Evolutionary conservation across 2,329 filamentous ascomycete species (phyloP), one percentile per base, ranked within the genome.

Genomic region (Tolypocladium ophioglossoides): DNA sequence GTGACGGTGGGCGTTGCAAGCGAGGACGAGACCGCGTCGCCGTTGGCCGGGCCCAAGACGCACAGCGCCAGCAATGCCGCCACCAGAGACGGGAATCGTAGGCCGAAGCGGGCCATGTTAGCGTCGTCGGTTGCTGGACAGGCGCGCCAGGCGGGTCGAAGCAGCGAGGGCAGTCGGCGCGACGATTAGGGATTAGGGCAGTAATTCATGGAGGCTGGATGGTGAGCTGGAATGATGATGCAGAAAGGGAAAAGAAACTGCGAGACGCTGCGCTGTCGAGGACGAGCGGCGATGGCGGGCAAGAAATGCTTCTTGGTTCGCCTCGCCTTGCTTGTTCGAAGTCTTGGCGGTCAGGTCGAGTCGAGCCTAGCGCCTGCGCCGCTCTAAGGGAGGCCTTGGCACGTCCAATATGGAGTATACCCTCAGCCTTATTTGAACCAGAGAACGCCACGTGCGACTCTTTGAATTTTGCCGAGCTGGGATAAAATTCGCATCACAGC

Each of bases 1-100:
- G 72, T 73, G 30, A 68, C 56, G n/a, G 65, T 59, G 27, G 66
- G 58, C 30, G 61, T 52, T 27, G 41, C 22, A 4, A 27, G 27
- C 46, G 56, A 38, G 2, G 53, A 24, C 9, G 61, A 34, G 30
- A 60, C 39, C 30, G 55, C 41, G 30, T 49, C 55, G 55, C 59
- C 54, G 47, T 58, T 57, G 41, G 59, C 61, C 54, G 57, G 52
- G 35, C 41, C 56, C 52, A 52, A 14, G 50, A 58, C 55, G 55
- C 57, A 63, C 35, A 66, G 52, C 39, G 62, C 62, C 30, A 70
- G 50, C 52, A 68, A 20, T 4, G 60, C 7, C 52, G 35, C 56
- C 52, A 70, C 56, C 56, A 64, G 57, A 14, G 56, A 47, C 10
- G 59, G 56, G 3, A 53, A 54, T 58, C 22, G 52, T 20, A 20